Evolutionary conservation across 169 alveolate species (phyloP).

Genomic region (Besnoitia besnoiti): DNA sequence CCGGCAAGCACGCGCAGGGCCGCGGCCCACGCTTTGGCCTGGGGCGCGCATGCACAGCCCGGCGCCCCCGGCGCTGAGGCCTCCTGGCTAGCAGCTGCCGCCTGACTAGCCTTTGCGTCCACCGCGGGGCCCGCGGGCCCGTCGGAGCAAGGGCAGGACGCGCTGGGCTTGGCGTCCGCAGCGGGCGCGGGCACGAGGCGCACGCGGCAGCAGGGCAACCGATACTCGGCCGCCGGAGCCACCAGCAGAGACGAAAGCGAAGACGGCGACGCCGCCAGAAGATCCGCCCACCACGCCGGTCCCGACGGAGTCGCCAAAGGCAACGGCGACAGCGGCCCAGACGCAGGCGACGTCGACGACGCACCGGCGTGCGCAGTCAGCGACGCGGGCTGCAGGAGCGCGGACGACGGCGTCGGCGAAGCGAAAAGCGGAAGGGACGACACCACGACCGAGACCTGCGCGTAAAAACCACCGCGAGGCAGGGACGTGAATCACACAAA

Average conservation of each 20-base stretch:
- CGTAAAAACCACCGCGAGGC: not conserved
- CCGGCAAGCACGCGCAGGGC: not conserved
- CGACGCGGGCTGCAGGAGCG: not conserved
- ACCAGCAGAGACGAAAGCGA: not conserved
- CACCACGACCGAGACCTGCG: not conserved
- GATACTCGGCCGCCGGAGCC: not conserved
- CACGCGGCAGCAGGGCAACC: not conserved
- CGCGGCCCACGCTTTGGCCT: no score
- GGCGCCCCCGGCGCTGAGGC: no score
- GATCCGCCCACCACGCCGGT: not conserved
- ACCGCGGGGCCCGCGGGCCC: no score
- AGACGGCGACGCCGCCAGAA: not conserved
- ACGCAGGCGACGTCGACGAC: not conserved
- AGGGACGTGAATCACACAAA: not conserved
- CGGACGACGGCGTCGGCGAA: not conserved
- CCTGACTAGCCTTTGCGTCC: no score
- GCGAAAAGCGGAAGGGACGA: not conserved
- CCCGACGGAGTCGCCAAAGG: not conserved
- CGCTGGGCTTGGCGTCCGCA: no score
- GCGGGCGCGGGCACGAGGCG: not conserved
- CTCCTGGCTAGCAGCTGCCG: no score
- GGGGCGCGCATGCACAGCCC: not conserved
- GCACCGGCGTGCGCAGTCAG: no score
- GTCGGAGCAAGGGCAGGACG: no score
- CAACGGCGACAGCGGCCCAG: not conserved